Percentiles rank a stretch among this genome's conserved stretches.
Evolutionary conservation across 169 alveolate species (phyloP).

Genomic region (Perkinsus chesapeaki): DNA sequence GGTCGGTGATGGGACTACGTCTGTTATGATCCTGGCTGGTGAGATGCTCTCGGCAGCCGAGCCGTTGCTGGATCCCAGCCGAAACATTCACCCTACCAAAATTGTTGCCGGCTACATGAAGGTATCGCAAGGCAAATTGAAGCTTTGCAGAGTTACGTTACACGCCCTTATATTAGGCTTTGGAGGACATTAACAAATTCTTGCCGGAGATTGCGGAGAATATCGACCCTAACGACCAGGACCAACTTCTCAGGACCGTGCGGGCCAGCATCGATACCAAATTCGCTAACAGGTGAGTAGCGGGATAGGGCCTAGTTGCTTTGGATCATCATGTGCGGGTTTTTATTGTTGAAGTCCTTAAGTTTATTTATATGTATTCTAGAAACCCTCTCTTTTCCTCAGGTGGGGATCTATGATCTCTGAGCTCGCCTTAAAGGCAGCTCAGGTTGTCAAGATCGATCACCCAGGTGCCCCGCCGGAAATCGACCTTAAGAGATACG

Average conservation of each 20-base stretch:
- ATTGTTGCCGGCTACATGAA: conserved; percentile 73
- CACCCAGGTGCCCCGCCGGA: conserved; percentile 63
- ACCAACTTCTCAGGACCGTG: conserved; percentile 10
- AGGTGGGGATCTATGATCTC: conserved; percentile 89
- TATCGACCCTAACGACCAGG: conserved; percentile 71
- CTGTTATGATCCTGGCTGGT: conserved; percentile 94
- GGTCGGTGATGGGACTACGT: conserved; percentile 96
- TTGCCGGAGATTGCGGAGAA: conserved; percentile 76
- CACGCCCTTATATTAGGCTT: conserved; percentile 47
- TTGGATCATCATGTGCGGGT: neutral
- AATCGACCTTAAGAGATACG: conserved; percentile 83
- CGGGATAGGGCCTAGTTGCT: conserved; percentile 40
- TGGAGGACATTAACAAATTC: conserved; percentile 74
- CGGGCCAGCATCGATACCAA: conserved; percentile 47
- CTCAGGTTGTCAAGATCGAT: conserved; percentile 63
- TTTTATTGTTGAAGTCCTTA: neutral
- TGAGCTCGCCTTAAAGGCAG: conserved; percentile 88
- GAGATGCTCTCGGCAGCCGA: conserved; percentile 88
- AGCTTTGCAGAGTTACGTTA: neutral
- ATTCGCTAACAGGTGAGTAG: conserved; percentile 15
- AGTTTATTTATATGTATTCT: conserved; percentile 2
- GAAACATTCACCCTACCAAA: conserved; percentile 91
- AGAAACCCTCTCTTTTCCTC: conserved; percentile 87
- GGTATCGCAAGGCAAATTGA: conserved; percentile 22
- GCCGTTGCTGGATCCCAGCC: conserved; percentile 74